phyloP scores from a whole-genome alignment of 176 grass and related monocot genomes.

The Otatea glauca region DNA sequence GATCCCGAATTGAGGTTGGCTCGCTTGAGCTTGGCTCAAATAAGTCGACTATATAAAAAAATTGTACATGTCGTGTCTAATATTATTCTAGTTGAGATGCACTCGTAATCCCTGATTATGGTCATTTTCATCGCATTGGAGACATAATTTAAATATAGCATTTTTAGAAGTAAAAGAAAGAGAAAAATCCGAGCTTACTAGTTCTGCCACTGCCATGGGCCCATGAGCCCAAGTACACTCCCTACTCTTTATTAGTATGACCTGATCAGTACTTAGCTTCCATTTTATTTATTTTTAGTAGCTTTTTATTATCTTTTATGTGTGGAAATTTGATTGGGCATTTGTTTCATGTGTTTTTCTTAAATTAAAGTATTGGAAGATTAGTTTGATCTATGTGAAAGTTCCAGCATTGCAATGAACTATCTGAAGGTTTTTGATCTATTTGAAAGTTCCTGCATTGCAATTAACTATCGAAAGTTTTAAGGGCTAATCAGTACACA shows the following conservation, averaged over 20 bases:
- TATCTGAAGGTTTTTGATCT: conserved; percentile 21
- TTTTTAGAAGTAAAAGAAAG: neutral
- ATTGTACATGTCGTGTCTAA: neutral
- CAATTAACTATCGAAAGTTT: neutral
- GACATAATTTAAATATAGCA: neutral
- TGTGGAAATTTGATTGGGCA: neutral
- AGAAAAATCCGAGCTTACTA: neutral
- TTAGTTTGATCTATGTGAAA: neutral
- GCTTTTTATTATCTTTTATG: conserved; percentile 10
- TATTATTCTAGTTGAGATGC: neutral
- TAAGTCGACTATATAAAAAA: neutral
- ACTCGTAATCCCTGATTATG: neutral
- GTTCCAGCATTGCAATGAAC: neutral
- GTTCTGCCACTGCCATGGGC: neutral
- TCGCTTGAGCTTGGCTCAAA: neutral
- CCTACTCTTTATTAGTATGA: neutral
- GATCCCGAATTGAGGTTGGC: neutral
- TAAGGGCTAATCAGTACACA: neutral
- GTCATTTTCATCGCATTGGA: neutral
- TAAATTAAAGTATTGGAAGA: neutral
- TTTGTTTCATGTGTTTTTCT: conserved; percentile 9
- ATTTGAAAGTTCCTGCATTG: conserved; percentile 6
- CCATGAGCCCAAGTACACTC: neutral
- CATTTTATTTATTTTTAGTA: conserved; percentile 1
- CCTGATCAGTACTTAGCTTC: neutral